Percentiles rank a stretch among this genome's conserved stretches.
Conservation (phyloP, 2,329 filamentous ascomycete species). For the Trichoderma asperellum region DNA sequence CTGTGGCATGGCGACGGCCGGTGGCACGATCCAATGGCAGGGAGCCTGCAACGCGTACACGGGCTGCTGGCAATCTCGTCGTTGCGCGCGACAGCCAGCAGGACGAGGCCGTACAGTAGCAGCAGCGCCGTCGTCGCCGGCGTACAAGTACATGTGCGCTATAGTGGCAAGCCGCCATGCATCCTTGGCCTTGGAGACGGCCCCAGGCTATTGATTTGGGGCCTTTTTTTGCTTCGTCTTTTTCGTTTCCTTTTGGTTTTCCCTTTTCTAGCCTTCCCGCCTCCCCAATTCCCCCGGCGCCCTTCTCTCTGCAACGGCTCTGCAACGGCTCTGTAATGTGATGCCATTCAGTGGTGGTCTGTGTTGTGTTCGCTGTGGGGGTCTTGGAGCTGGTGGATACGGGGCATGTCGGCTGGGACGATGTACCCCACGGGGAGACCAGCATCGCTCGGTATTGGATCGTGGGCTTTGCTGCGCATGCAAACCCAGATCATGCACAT, state of each 20-base stretch:
- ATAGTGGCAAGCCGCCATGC: neutral
- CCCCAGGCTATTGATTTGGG: neutral
- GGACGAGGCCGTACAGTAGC: neutral
- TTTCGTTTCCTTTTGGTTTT: neutral
- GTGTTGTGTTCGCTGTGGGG: slow-evolving; percentile 7
- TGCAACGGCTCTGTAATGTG: neutral
- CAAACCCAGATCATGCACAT: slow-evolving; percentile 3
- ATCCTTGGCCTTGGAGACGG: neutral
- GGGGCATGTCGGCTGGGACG: neutral
- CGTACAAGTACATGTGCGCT: neutral
- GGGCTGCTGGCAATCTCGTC: neutral
- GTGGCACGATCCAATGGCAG: slow-evolving; percentile 1
- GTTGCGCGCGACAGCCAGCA: neutral
- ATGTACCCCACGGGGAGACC: slow-evolving; percentile 16
- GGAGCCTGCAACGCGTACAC: neutral
- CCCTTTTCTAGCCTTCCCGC: neutral
- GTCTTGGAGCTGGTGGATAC: slow-evolving; percentile 12
- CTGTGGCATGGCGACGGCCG: slow-evolving; percentile 8
- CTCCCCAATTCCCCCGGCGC: neutral
- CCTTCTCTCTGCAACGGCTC: neutral
- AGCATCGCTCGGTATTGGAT: slow-evolving; percentile 15
- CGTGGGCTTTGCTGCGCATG: neutral
- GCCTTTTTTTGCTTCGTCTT: neutral
- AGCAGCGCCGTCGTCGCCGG: neutral
- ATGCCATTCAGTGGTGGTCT: neutral